These are phyloP conservation scores for Phaseolus lunatus DNA, from an alignment of 306 rosid species.

Conservation along the genomic window DNA sequence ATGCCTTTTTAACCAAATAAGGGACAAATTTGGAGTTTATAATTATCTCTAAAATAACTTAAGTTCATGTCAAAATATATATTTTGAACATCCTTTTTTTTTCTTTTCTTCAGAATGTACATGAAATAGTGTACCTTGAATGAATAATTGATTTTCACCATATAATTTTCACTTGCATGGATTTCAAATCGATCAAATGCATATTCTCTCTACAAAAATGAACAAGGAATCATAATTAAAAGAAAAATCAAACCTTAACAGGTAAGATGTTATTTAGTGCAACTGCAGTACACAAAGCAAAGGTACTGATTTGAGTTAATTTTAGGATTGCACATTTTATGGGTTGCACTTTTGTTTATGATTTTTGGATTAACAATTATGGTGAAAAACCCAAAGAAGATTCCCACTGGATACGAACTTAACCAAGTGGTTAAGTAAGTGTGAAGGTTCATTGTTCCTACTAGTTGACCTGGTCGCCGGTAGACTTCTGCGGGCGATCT, in stretches of 20 bases:
- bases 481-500: too few relatives aligned
- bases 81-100: constrained; percentile 23
- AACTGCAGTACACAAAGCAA: background rate
- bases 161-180: constrained; percentile 83
- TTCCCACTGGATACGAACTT: too few relatives aligned
- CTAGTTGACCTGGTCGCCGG: too few relatives aligned
- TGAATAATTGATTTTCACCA: constrained; percentile 84
- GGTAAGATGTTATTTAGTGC: constrained; percentile 37
- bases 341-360: too few relatives aligned
- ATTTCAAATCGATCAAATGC: constrained; percentile 89
- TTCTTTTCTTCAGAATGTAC: constrained; percentile 25
- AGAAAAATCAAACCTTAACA: constrained; percentile 49
- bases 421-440: too few relatives aligned
- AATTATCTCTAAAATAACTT: background rate
- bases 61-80: constrained; percentile 9
- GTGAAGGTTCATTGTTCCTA: too few relatives aligned
- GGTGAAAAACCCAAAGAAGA: too few relatives aligned
- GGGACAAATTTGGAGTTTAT: background rate
- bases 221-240: constrained; percentile 38
- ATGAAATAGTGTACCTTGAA: constrained; percentile 71
- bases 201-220: constrained; percentile 75
- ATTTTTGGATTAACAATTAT: too few relatives aligned
- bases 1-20: background rate
- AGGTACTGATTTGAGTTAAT: too few relatives aligned
- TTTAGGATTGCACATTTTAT: too few relatives aligned